Evolutionary conservation across 2,329 filamentous ascomycete genomes (phyloP).

Genomic region (Fusarium globosum): DNA sequence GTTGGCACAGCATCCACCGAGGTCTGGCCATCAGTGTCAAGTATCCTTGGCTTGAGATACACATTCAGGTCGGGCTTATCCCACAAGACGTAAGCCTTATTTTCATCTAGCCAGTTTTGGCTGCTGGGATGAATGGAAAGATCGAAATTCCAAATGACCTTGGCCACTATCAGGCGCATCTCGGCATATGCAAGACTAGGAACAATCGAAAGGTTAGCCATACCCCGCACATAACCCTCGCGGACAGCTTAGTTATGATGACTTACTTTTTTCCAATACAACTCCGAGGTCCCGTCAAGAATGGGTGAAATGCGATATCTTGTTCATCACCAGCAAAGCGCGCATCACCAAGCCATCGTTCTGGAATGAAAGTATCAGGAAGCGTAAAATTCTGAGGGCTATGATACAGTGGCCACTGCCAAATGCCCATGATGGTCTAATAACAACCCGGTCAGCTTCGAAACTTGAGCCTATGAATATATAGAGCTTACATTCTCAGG

Average conservation of each 20-base stretch:
- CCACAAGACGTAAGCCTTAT: not conserved
- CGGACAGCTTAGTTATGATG: too few species aligned
- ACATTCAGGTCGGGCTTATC: not conserved
- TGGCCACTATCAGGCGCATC: conserved; percentile 10
- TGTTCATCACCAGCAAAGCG: too few species aligned
- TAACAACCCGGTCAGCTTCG: not conserved
- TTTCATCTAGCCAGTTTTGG: not conserved
- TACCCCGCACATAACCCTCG: too few species aligned
- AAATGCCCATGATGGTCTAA: conserved; percentile 16
- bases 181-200: conserved; percentile 13
- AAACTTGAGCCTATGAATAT: too few species aligned
- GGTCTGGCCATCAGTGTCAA: too few species aligned
- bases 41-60: not conserved
- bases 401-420: conserved; percentile 25
- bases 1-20: too few species aligned
- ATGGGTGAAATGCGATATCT: too few species aligned
- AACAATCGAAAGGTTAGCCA: too few species aligned
- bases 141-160: conserved; percentile 10
- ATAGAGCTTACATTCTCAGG: conserved; percentile 44
- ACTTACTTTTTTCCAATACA: too few species aligned
- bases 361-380: not conserved
- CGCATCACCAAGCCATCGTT: too few species aligned
- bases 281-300: too few species aligned
- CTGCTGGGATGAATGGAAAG: not conserved
- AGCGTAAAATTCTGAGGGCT: conserved; percentile 14